Percentiles rank a stretch among this genome's conserved stretches.
Evolutionary conservation across 148 eudicot species (phyloP).

Genomic region (Silene conica): DNA sequence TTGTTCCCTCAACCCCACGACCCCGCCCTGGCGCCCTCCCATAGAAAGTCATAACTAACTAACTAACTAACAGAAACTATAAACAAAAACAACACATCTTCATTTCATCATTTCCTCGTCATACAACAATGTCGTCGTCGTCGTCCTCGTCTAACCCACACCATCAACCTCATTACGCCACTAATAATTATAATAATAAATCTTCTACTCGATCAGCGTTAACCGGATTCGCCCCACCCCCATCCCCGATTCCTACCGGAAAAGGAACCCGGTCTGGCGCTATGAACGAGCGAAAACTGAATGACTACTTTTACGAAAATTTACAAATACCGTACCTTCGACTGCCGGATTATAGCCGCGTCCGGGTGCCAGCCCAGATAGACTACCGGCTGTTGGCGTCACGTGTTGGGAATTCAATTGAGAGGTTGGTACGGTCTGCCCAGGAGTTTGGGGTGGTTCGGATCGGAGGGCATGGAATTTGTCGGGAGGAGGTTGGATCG

Average conservation of each 20-base stretch:
- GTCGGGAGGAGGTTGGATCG: constrained; percentile 38
- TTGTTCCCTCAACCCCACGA: constrained; percentile 13
- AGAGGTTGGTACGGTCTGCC: constrained; percentile 41
- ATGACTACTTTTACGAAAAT: constrained; percentile 37
- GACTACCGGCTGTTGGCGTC: constrained; percentile 34
- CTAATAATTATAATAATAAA: background rate
- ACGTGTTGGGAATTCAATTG: constrained; percentile 43
- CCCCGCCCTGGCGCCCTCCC: background rate
- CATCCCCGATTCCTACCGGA: constrained; percentile 72
- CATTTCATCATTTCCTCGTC: background rate
- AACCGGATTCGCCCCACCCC: constrained; percentile 34
- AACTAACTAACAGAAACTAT: constrained; percentile 5
- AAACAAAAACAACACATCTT: background rate
- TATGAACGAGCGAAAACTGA: constrained; percentile 33
- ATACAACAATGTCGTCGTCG: background rate
- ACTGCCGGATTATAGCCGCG: constrained; percentile 41
- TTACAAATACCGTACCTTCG: constrained; percentile 52
- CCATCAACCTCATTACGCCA: background rate
- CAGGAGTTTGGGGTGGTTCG: constrained; percentile 49
- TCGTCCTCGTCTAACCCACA: too few relatives aligned
- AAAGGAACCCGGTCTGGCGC: constrained; percentile 50
- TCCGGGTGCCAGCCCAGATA: constrained; percentile 40
- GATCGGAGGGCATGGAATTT: constrained; percentile 57
- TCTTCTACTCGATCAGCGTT: background rate
- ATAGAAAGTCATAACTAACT: background rate